Percentiles rank a stretch among this genome's conserved stretches.
These are phyloP conservation scores for Plasmodium relictum DNA, from an alignment of 169 alveolate species.

Conservation along the genomic window DNA sequence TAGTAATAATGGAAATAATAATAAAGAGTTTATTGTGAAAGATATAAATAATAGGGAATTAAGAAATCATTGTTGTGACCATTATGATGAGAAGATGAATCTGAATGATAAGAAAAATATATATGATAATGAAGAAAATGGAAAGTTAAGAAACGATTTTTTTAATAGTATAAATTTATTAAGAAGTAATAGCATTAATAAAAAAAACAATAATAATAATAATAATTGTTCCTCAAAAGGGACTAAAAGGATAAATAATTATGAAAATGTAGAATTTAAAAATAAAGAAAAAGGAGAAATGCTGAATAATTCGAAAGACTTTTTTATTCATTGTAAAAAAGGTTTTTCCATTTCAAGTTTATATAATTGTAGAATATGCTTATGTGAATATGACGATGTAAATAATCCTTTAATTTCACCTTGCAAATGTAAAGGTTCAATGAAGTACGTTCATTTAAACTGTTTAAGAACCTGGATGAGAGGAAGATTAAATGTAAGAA, in stretches of 20 bases:
- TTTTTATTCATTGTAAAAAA: background rate
- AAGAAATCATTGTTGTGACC: too few species aligned
- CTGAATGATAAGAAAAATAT: too few species aligned
- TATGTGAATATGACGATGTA: constrained; percentile 88
- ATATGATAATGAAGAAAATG: too few species aligned
- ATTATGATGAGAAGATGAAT: too few species aligned
- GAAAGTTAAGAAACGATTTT: too few species aligned
- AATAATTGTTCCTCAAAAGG: too few species aligned
- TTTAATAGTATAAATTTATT: too few species aligned
- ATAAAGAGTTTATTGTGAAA: background rate
- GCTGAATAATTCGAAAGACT: background rate
- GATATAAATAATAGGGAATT: too few species aligned
- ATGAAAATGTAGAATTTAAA: background rate
- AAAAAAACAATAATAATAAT: too few species aligned
- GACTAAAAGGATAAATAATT: background rate
- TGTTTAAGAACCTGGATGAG: constrained; percentile 96
- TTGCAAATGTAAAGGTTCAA: constrained; percentile 97
- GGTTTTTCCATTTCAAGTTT: constrained; percentile 20
- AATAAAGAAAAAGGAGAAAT: background rate
- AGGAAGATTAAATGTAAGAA: constrained; percentile 86
- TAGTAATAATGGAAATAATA: background rate
- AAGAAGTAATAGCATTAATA: too few species aligned
- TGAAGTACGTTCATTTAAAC: constrained; percentile 94
- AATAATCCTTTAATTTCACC: constrained; percentile 96
- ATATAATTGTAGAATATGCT: constrained; percentile 92